Base-by-base conservation (phyloP, 164 flowering plant genomes). In the Sextonia rubra region DNA sequence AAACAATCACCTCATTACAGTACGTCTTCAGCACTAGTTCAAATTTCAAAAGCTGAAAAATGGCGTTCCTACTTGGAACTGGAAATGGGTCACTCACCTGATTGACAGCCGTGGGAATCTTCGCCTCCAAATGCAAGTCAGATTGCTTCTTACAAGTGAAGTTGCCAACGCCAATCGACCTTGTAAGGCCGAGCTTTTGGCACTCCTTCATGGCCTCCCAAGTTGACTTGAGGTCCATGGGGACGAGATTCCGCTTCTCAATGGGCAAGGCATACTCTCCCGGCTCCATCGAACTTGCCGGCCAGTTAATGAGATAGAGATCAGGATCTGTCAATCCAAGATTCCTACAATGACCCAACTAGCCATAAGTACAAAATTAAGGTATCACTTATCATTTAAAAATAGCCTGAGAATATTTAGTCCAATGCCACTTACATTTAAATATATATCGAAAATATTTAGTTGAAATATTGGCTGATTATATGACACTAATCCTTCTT, bases 151-250 rank as follows among this genome's bases (percentile, higher is more conserved):
- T 76, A 68, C 72, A 71, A 30, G 81, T 61, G 81, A 81, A 81
- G 66, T 81, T 81, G 71, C 84, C 69, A 22, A 78, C 81, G 12
- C 81, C 84, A 29, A 78, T 81, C 61, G 71, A 72, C 52, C 67
- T 81, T 8, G 77, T 75, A n/a, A 81, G 72, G 18, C 81, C 79
- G 23, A 76, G 65, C 24, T 55, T 71, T 9, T 71, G 71, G 37
- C 76, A 69, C 69, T 71, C 72, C n/a, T 81, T 81, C 83, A 81
- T 81, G 52, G 77, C 79, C 66, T 55, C 71, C 81, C 83, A 81
- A 22, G 69, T 74, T 3, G 66, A 60, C 48, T 69, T 76, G 37
- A 78, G 15, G 44, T 81, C 81, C 23, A 81, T 55, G 47, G 75
- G 76, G 12, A 61, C 65, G 4, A 77, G 26, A 64, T 74, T 75